Evolutionary conservation across 331 rosid species (phyloP), one percentile per base, ranked within the genome.

Genomic region (Quercus tomentella): DNA sequence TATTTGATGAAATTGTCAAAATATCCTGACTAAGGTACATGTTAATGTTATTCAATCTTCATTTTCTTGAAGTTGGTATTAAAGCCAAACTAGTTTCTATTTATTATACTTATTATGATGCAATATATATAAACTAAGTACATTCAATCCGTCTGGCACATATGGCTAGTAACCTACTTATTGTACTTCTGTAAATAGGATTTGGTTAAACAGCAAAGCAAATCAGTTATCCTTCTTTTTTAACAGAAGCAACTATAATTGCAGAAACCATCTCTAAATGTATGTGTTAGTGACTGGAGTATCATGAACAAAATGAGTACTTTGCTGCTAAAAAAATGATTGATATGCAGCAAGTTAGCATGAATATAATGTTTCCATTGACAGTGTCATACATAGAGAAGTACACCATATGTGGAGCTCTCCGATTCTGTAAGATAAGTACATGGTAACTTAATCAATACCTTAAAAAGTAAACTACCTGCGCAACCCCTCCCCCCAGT

Each of bases 1-100:
- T 56, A 55, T 52, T 71, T 18, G 66, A 76, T 77, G 58, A 51
- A 21, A 22, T 76, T 69, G 30, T 79, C 77, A 78, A 54, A 31
- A 79, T 63, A 56, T 60, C 66, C 26, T 30, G 62, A 22, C 72
- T 43, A 30, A 60, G 77, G 21, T n/a, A 55, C 17, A 72, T 20
- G 37, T 7, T 72, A 22, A 28, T 49, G 63, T 67, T 28, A 60
- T 25, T 49, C 33, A 7, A 16, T 45, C 58, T 22, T 22, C 58
- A 70, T 45, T 76, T 60, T 26, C 65, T 18, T 43, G 35, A 17
- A 51, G 10, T 25, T 18, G 14, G 62, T 9, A 56, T 58, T 49
- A 61, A 81, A 57, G 37, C 76, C 73, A 74, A 67, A 23, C 35
- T 68, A 56, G n/a, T 37, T 37, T 37, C 10, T 37, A 37, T 37